A percentile compares a stretch with the other conserved stretches of the same genome.
Conservation (phyloP, 1,284 basidiomycete genomes). For the Heterobasidion occidentale region DNA sequence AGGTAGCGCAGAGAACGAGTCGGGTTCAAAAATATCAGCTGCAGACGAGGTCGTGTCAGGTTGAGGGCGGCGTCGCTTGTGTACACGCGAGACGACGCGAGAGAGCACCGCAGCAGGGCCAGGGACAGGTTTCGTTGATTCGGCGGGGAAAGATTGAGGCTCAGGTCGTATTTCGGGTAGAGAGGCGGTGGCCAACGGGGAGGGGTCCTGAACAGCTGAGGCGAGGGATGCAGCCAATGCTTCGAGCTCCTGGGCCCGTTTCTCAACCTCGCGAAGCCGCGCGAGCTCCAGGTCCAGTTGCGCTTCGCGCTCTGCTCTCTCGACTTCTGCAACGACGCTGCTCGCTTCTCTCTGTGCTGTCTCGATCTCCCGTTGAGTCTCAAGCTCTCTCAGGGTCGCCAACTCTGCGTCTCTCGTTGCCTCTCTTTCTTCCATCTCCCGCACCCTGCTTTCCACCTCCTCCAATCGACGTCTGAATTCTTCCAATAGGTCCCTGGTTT, state of each 20-base stretch:
- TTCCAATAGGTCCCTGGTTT: slow-evolving; percentile 15
- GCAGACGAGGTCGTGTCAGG: not conserved
- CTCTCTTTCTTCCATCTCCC: slow-evolving; percentile 16
- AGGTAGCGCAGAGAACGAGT: slow-evolving; percentile 29
- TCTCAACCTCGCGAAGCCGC: not conserved
- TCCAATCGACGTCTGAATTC: slow-evolving; percentile 15
- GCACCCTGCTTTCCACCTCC: slow-evolving; percentile 17
- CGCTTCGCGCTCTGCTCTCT: not conserved
- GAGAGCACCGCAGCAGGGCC: no score
- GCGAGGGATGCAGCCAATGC: not conserved
- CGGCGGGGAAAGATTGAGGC: no score
- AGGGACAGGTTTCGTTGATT: not conserved
- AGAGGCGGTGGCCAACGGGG: not conserved
- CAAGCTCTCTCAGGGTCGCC: not conserved
- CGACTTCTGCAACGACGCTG: not conserved
- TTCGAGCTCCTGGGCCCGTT: not conserved
- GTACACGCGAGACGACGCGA: no score
- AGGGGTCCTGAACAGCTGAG: not conserved
- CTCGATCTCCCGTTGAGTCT: not conserved
- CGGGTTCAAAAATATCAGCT: slow-evolving; percentile 14
- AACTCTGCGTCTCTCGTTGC: not conserved
- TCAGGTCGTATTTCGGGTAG: no score
- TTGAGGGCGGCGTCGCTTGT: not conserved
- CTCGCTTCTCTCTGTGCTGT: not conserved
- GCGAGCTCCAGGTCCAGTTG: not conserved